Base-by-base conservation (phyloP, 1,139 yeast genomes). In the Sugiyamaella castrensis region DNA sequence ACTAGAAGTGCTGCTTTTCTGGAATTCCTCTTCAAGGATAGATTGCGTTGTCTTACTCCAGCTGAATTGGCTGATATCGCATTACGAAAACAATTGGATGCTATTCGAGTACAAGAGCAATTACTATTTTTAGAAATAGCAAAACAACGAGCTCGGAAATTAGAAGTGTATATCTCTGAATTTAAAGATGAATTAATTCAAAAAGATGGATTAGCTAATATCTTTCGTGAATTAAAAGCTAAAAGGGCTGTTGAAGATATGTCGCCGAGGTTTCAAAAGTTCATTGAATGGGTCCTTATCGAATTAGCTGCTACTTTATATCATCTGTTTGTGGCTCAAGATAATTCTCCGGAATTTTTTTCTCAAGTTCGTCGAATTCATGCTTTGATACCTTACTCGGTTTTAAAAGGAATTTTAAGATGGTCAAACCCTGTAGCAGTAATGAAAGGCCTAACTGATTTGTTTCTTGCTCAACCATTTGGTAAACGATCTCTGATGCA, bases 391-490 rank as follows among this genome's bases (percentile, higher is more conserved):
- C 98, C 97, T 0, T 89, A 89, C 63, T 71, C 77, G 1, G 63
- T 89, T 41, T 78, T 89, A 65, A 82, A 83, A 45, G 87, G 87
- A 13, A 83, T 91, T 30, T 68, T 91, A 57, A 76, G 81, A 59
- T 82, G 83, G 56, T 87, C 97, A 1, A 91, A 91, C 62, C 98
- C 98, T 2, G 80, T 88, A 68, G 80, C 85, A 44, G 81, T 91
- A 35, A 80, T 87, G 70, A 84, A 89, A 50, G 81, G 85, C 26
- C 52, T 89, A 60, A 75, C 89, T 30, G 96, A 88, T 61, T 65
- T 91, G 51, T 79, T 91, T 54, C 77, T 91, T 67, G 86, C 89
- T 16, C 88, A 84, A 58, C 82, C 95, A 31, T 80, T 83, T 53
- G 87, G 87, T 9, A 77, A 80, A 37, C 78, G 79, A 52, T 81